phyloP scores from a whole-genome alignment of 768 basidiomycete species.

The Chalciporus sphaerocephalus region DNA sequence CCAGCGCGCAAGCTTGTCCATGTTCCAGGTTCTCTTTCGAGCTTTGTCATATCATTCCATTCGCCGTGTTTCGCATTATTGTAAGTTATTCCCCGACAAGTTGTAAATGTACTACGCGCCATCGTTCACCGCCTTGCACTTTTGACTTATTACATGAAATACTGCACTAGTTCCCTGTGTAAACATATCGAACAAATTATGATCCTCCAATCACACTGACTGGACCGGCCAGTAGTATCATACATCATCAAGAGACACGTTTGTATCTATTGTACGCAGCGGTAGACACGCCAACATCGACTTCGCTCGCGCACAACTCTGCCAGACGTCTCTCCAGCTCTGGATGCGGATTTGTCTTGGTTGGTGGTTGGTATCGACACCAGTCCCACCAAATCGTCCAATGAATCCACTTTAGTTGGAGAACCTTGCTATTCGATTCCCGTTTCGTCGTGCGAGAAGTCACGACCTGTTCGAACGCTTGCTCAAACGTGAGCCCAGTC shows the following conservation, averaged over 20 bases:
- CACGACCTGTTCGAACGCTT: slow-evolving; percentile 22
- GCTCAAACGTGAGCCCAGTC: slow-evolving; percentile 26
- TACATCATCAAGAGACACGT: slow-evolving; percentile 21
- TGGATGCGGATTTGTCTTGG: slow-evolving; percentile 19
- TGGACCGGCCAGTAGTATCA: slow-evolving; percentile 11
- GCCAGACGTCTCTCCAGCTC: slow-evolving; percentile 23
- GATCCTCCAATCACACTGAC: neutral
- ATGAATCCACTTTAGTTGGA: slow-evolving; percentile 28
- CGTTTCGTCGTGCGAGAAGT: slow-evolving; percentile 25
- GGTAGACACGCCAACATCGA: slow-evolving; percentile 29
- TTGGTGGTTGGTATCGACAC: slow-evolving; percentile 18
- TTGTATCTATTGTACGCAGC: slow-evolving; percentile 32
- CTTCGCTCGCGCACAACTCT: slow-evolving; percentile 21
- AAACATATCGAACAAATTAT: slow-evolving; percentile 8
- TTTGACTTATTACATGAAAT: slow-evolving; percentile 9
- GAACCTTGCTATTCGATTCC: slow-evolving; percentile 22
- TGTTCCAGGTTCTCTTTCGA: slow-evolving; percentile 13
- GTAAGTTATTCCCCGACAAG: slow-evolving; percentile 5
- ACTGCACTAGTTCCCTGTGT: slow-evolving; percentile 21
- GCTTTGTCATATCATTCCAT: neutral
- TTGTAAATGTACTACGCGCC: slow-evolving; percentile 3
- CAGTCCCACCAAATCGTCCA: slow-evolving; percentile 33
- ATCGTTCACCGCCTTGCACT: neutral
- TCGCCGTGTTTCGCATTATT: slow-evolving; percentile 6
- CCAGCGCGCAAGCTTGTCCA: slow-evolving; percentile 12